Evolutionary conservation across 805 yeast genomes (phyloP).

Genomic region (Kodamaea kaohsiungensis): DNA sequence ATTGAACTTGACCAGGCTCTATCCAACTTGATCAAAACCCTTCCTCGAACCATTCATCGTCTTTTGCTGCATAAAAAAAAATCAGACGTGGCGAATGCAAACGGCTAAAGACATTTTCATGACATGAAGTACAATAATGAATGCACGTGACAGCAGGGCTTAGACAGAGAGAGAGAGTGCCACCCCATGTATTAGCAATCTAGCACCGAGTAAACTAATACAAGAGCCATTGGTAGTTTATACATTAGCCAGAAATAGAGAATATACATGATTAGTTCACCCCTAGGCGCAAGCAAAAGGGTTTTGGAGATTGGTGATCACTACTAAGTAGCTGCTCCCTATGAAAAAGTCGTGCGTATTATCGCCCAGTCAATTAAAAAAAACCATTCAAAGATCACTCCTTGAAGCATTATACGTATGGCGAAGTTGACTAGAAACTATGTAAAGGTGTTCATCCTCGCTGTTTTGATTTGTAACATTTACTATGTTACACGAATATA

Average conservation of each 20-base stretch:
- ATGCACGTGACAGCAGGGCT: too few relatives aligned
- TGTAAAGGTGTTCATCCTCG: constrained; percentile 19
- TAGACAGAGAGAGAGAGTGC: too few relatives aligned
- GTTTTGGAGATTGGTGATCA: not conserved
- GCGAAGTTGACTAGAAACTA: not conserved
- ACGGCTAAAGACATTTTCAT: too few relatives aligned
- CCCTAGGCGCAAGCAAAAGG: not conserved
- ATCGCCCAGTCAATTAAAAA: not conserved
- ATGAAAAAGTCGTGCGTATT: not conserved
- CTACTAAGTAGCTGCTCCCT: not conserved
- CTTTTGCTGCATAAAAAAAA: too few relatives aligned
- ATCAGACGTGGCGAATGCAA: too few relatives aligned
- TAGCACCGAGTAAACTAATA: not conserved
- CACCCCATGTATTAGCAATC: not conserved
- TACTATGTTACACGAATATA: constrained; percentile 22
- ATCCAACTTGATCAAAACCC: too few relatives aligned
- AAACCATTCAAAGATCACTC: not conserved
- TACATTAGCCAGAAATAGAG: not conserved
- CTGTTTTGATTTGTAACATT: constrained; percentile 22
- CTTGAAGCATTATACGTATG: not conserved
- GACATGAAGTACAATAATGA: too few relatives aligned
- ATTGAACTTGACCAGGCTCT: too few relatives aligned
- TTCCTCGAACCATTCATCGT: too few relatives aligned
- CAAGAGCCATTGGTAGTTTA: not conserved
- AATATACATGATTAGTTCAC: not conserved